Percentiles rank a stretch among this genome's conserved stretches.
These are phyloP conservation scores for Colletotrichum agaves DNA, from an alignment of 2,329 filamentous ascomycete species.

Conservation along the genomic window DNA sequence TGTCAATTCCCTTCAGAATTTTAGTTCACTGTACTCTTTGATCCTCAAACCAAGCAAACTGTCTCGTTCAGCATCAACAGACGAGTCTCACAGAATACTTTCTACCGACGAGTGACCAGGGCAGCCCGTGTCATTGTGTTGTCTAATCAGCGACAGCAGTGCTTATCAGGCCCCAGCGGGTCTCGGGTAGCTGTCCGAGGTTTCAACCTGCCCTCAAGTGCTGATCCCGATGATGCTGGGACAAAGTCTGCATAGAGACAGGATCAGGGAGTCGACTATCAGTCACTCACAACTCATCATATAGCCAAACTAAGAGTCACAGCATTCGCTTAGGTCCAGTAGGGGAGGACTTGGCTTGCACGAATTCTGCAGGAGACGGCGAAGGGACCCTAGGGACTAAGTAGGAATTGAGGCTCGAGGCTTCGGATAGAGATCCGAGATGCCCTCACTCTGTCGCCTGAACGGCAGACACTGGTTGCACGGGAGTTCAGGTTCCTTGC, in stretches of 20 bases:
- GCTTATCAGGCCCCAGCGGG: conserved; percentile 34
- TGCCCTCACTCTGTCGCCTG: conserved; percentile 20
- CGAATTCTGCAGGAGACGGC: conserved; percentile 9
- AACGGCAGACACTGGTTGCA: conserved; percentile 7
- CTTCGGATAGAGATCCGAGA: conserved; percentile 12
- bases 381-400: not conserved
- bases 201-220: conserved; percentile 23
- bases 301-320: conserved; percentile 21
- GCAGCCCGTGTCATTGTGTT: not conserved
- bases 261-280: conserved; percentile 20
- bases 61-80: not conserved
- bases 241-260: conserved; percentile 28
- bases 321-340: conserved; percentile 25
- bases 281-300: conserved; percentile 31
- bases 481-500: not conserved
- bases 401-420: not conserved
- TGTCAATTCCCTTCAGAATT: not conserved
- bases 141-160: conserved; percentile 12
- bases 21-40: not conserved
- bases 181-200: conserved; percentile 28
- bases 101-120: not conserved
- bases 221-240: conserved; percentile 18
- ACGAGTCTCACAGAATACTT: conserved; percentile 2
- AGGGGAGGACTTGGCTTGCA: conserved; percentile 8
- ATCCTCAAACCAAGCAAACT: not conserved